Evolutionary conservation across 2,329 filamentous ascomycete species (phyloP).

Genomic region (Beauveria brongniartii): DNA sequence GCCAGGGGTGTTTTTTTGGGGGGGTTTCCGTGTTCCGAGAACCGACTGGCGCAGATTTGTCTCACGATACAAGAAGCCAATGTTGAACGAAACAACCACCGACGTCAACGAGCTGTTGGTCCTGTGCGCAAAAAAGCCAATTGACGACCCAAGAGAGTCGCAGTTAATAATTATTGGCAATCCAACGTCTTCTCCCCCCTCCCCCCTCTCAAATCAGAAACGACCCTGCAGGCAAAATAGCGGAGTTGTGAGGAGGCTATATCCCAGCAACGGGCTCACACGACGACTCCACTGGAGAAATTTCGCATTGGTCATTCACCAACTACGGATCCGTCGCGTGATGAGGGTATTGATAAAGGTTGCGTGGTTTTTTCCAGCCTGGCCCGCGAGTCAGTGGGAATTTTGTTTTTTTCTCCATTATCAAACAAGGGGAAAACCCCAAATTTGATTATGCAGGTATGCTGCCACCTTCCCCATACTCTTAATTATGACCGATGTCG

Average conservation of each 20-base stretch:
- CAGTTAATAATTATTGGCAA: not conserved
- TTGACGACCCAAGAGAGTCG: not conserved
- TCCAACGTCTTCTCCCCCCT: not conserved
- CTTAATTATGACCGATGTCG: not conserved
- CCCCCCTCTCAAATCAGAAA: not conserved
- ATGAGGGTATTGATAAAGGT: not conserved
- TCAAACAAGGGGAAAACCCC: not conserved
- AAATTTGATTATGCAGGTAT: not conserved
- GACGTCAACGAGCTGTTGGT: not conserved
- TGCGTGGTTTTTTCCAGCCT: not conserved
- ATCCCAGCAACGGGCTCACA: not conserved
- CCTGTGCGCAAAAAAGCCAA: not conserved
- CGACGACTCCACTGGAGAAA: conserved; percentile 1
- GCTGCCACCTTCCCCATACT: not conserved
- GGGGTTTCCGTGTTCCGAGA: not conserved
- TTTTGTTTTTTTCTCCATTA: not conserved
- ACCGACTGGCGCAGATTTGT: not conserved
- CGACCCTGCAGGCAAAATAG: not conserved
- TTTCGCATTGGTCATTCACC: not conserved
- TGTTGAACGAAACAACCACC: not conserved
- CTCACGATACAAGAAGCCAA: not conserved
- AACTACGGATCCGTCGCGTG: not conserved
- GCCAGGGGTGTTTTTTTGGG: not conserved
- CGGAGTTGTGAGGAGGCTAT: not conserved
- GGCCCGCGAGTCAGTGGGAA: not conserved